These are phyloP conservation scores for Rubus idaeus DNA, from an alignment of 306 rosid species.

Conservation along the genomic window DNA sequence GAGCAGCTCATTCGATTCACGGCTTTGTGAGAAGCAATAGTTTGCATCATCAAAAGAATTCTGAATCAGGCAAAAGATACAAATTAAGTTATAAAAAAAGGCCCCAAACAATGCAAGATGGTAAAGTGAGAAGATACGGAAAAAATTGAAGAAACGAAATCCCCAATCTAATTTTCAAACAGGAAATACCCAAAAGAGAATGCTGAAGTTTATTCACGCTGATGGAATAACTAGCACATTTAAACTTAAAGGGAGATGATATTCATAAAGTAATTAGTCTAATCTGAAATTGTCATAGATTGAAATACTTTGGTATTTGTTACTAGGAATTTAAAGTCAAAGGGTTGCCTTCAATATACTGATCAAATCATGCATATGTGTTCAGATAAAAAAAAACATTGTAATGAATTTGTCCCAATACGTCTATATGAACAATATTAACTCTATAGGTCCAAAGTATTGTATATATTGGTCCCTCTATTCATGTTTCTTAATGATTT, in stretches of 20 bases:
- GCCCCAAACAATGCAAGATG: constrained; percentile 7
- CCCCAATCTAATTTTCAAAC: background rate
- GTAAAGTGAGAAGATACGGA: background rate
- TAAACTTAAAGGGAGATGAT: no score
- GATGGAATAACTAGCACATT: background rate
- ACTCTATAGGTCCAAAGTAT: no score
- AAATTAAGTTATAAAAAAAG: constrained; percentile 11
- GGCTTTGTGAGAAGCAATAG: constrained; percentile 67
- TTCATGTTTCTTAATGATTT: background rate
- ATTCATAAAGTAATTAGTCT: no score
- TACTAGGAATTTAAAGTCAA: no score
- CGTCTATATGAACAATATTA: no score
- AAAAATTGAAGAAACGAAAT: no score
- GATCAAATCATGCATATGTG: no score
- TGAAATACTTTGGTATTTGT: no score
- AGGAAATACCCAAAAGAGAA: background rate
- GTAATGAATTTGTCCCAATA: no score
- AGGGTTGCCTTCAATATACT: no score
- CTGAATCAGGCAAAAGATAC: constrained; percentile 40
- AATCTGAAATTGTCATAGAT: no score
- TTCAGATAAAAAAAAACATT: no score
- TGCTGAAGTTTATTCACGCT: background rate
- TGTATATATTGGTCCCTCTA: background rate
- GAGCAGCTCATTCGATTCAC: constrained; percentile 91
- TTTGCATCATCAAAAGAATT: constrained; percentile 89